Evolutionary conservation across 352 stramenopile species (phyloP).

Genomic region (Phytopythium boreale): DNA sequence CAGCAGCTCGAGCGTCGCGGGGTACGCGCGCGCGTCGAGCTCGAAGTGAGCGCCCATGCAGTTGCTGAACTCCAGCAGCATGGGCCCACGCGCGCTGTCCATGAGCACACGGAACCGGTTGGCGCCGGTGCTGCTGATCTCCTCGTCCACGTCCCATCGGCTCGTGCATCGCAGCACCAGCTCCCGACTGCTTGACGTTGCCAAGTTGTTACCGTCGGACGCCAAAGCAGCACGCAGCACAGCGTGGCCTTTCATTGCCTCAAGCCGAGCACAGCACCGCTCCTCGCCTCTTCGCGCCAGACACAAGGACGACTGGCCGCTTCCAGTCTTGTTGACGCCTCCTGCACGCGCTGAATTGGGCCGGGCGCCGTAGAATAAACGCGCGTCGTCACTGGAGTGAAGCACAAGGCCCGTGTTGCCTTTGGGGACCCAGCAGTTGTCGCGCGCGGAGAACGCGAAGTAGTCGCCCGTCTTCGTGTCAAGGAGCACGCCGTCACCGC

Average conservation of each 20-base stretch:
- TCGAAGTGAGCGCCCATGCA: conserved; percentile 67
- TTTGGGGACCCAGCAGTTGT: conserved; percentile 52
- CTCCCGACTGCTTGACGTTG: conserved; percentile 28
- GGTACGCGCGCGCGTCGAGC: conserved; percentile 46
- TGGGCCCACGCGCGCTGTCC: conserved; percentile 66
- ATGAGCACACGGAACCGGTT: conserved; percentile 82
- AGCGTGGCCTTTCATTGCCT: conserved; percentile 39
- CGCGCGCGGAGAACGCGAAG: conserved; percentile 39
- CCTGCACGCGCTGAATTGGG: conserved; percentile 57
- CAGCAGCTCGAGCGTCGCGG: conserved; percentile 41
- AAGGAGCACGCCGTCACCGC: conserved; percentile 39
- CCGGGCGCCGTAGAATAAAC: conserved; percentile 44
- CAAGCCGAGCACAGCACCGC: conserved; percentile 63
- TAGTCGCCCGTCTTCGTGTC: conserved; percentile 76
- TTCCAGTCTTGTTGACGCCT: conserved; percentile 18
- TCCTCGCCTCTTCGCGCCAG: conserved; percentile 57
- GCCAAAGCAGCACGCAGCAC: conserved; percentile 31
- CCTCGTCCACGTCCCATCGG: conserved; percentile 77
- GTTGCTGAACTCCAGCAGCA: conserved; percentile 85
- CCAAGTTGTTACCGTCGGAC: neutral
- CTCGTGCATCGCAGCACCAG: conserved; percentile 72
- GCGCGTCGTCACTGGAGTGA: conserved; percentile 56
- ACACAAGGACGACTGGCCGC: conserved; percentile 38
- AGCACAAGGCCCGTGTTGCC: conserved; percentile 74
- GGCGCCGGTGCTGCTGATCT: conserved; percentile 60